These are phyloP conservation scores for Rheum nobile DNA, from an alignment of 148 eudicot genomes.

Conservation along the genomic window DNA sequence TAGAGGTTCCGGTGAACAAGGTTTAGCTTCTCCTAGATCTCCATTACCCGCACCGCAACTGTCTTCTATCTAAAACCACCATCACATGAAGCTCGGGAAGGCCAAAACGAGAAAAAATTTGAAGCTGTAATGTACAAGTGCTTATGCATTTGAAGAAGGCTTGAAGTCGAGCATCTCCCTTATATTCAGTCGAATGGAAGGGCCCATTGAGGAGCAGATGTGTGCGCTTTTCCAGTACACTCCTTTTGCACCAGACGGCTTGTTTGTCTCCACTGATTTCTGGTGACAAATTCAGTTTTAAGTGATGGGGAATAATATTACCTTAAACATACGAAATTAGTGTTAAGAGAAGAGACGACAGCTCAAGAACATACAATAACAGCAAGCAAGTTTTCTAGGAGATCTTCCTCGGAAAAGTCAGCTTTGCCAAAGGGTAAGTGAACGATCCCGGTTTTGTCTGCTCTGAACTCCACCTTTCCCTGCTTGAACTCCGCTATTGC, in stretches of 20 bases:
- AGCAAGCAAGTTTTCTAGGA: constrained; percentile 67
- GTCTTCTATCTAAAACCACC: background rate
- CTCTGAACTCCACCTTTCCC: constrained; percentile 96
- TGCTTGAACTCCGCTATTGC: constrained; percentile 90
- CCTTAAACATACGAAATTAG: background rate
- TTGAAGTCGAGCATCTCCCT: constrained; percentile 78
- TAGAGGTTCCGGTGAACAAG: background rate
- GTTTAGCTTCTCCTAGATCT: background rate
- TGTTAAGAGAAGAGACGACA: background rate
- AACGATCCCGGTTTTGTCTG: constrained; percentile 94
- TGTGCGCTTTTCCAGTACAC: constrained; percentile 97
- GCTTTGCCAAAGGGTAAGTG: constrained; percentile 93
- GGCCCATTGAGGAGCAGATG: constrained; percentile 92
- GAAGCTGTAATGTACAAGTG: background rate
- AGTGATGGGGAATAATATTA: background rate
- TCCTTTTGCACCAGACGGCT: constrained; percentile 83
- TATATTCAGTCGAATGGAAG: constrained; percentile 62
- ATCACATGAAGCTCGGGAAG: background rate
- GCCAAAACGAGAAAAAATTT: background rate
- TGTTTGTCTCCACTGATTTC: constrained; percentile 91
- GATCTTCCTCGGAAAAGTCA: constrained; percentile 82
- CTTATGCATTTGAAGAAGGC: constrained; percentile 12
- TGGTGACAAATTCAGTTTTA: constrained; percentile 15
- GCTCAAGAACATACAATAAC: constrained; percentile 42
- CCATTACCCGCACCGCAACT: background rate